Base-by-base conservation (phyloP, 495 filamentous ascomycete genomes). In the Parathielavia hyrcaniae region DNA sequence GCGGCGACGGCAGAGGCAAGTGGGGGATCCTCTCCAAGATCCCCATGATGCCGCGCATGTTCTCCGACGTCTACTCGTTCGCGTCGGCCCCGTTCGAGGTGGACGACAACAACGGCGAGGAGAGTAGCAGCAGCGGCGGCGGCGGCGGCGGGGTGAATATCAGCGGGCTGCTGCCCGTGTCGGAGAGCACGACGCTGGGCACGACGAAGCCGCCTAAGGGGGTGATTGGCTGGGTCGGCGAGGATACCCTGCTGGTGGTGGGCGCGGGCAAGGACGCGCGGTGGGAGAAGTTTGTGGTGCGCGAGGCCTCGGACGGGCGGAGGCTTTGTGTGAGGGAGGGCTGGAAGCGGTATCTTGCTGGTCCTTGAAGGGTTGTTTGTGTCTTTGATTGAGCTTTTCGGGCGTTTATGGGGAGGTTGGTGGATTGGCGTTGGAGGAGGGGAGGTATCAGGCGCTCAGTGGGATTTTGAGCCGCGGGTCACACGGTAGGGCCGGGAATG, bases 41-140 rank as follows among this genome's bases (percentile, higher is more conserved):
- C 36, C 89, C 91, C 1, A 70, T 91, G 55, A 79, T 92, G 46
- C 91, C 91, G 16, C 80, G 85, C 20, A 69, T 89, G 7, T 91
- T 96, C 64, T 90, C 86, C 0, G 91, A 96, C 60, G 75, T 84
- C n/a, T 92, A 95, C 67, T 91, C 87, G 2, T 86, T 88, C 64
- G 78, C 86, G 34, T 86, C 81, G 30, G 76, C 80, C 2, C 82
- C 85, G 52, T 95, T 95, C 63, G 87, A 90, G 62, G 84, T 87
- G 11, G 90, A 87, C 12, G 86, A 91, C 20, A 88, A 91, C 1
- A 86, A 91, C 19, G 88, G 91, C 1, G 72, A 70, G 9, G 79
- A 58, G 34, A 64, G 59, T 22, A 26, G 10, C 35, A 14, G 22
- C 35, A 14, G 7, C 5, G 17, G 36, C 26, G 23, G 10, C 35